Evolutionary conservation across 179 eudicot genomes (phyloP).

Genomic region (Spergularia azorica): DNA sequence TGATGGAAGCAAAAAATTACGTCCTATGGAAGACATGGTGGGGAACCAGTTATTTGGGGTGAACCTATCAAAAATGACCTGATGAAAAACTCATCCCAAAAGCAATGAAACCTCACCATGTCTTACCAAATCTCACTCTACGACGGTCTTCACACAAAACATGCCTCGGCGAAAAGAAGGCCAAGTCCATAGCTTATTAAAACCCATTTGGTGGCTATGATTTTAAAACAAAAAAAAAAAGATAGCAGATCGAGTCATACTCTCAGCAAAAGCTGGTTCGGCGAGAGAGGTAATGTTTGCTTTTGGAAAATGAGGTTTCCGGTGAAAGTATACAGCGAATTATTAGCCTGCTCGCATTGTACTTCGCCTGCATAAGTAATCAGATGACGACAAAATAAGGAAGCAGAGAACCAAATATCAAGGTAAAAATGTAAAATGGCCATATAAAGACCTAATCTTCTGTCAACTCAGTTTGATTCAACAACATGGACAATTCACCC

Average conservation of each 20-base stretch:
- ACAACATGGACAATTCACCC: not conserved
- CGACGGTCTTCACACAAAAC: no score
- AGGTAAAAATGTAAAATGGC: not conserved
- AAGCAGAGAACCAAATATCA: conserved; percentile 10
- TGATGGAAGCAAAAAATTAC: not conserved
- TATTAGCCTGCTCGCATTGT: conserved; percentile 96
- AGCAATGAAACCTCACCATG: not conserved
- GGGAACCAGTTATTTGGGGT: not conserved
- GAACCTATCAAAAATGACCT: not conserved
- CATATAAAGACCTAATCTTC: not conserved
- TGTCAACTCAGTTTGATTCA: not conserved
- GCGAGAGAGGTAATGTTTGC: conserved; percentile 88
- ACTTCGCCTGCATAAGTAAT: conserved; percentile 67
- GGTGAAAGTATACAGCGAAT: conserved; percentile 93
- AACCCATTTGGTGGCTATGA: not conserved
- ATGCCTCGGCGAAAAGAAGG: not conserved
- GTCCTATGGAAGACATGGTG: not conserved
- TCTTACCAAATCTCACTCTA: no score
- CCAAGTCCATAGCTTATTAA: not conserved
- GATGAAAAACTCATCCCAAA: not conserved
- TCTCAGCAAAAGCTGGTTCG: conserved; percentile 90
- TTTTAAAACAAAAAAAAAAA: not conserved
- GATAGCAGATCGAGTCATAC: conserved; percentile 43
- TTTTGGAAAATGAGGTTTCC: conserved; percentile 86
- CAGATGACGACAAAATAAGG: conserved; percentile 18